Evolutionary conservation across 2,329 filamentous ascomycete genomes (phyloP), one percentile per base, ranked within the genome.

Genomic region (Hymenoscyphus repandus): DNA sequence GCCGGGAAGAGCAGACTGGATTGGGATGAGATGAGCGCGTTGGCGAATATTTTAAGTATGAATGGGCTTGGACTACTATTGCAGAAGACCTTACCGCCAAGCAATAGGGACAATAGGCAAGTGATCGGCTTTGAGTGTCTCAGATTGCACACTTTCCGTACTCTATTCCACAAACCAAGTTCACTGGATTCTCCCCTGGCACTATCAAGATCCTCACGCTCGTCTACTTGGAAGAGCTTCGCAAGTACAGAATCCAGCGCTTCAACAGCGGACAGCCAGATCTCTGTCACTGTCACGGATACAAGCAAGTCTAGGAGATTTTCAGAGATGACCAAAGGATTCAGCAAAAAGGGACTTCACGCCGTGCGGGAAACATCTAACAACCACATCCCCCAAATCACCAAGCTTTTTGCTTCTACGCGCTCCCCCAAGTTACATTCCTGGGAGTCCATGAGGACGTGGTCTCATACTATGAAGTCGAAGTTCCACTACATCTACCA

Each of bases 11-110:
- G 40, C 7, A 37, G 15, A n/a, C 40, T 50, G 4, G 32, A 45
- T 22, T 50, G 47, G 47, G 47, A 50, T 40, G 47, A 50, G 11
- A 50, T 50, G 47, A 22, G 40, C 2, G 22, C 47, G 32, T 20
- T 50, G 39, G 47, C 47, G 18, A 44, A 50, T 27, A 50, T 50
- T 32, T 38, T 50, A 6, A 45, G 40, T 11, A 15, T 50, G 32
- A 50, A 50, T 45, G 47, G 47, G 10, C 39, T 50, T 20, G 47
- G 47, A 1, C 11, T 50, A 27, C 34, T 50, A 20, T 30, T 50
- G 17, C 47, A 50, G 18, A 32, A 40, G 17, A 10, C 39, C 30
- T 17, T 33, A 6, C 47, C 47, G 3, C 41, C 33, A 13, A 45
- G 40, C 2, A 50, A 45, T 17, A 12, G 47, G 22, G 37, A 39